Percentiles rank a stretch among this genome's conserved stretches.
Evolutionary conservation across 1,139 yeast species (phyloP).

Genomic region (Zhuliangozyma blackwelliae): DNA sequence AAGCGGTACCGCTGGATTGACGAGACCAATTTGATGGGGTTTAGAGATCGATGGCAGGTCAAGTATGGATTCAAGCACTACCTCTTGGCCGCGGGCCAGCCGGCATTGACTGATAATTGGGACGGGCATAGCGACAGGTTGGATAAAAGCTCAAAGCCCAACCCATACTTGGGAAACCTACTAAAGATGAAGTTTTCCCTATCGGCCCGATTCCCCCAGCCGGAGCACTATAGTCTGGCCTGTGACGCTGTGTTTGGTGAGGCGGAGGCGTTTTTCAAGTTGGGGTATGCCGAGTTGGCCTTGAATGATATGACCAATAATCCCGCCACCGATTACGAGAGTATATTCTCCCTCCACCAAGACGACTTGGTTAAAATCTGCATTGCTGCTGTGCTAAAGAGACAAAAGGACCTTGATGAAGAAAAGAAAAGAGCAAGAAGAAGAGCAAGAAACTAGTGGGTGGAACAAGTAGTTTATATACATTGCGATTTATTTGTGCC

Average conservation of each 20-base stretch:
- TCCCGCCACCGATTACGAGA: conserved; percentile 8
- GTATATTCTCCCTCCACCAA: conserved; percentile 7
- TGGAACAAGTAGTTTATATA: too few relatives aligned
- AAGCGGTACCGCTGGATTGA: conserved; percentile 10
- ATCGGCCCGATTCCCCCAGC: conserved; percentile 1
- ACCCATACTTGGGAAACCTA: conserved; percentile 7
- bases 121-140: conserved; percentile 10
- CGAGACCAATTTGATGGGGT: conserved; percentile 4
- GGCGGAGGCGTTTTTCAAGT: conserved; percentile 6
- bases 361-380: conserved; percentile 13
- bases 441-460: too few relatives aligned
- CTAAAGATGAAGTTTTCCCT: neutral
- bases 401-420: conserved; percentile 16
- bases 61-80: conserved; percentile 10
- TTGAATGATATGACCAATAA: conserved; percentile 3
- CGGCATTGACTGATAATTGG: conserved; percentile 11
- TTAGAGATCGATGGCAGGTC: conserved; percentile 2
- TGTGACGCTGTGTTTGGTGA: conserved; percentile 8
- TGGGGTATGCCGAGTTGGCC: conserved; percentile 10
- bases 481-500: too few relatives aligned
- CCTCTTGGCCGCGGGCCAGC: conserved; percentile 4
- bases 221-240: conserved; percentile 8
- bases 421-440: neutral
- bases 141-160: conserved; percentile 3
- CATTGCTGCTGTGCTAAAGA: conserved; percentile 11